Evolutionary conservation across 257 asterid genomes (phyloP), one percentile per base, ranked within the genome.

Genomic region (Nicotiana paniculata): DNA sequence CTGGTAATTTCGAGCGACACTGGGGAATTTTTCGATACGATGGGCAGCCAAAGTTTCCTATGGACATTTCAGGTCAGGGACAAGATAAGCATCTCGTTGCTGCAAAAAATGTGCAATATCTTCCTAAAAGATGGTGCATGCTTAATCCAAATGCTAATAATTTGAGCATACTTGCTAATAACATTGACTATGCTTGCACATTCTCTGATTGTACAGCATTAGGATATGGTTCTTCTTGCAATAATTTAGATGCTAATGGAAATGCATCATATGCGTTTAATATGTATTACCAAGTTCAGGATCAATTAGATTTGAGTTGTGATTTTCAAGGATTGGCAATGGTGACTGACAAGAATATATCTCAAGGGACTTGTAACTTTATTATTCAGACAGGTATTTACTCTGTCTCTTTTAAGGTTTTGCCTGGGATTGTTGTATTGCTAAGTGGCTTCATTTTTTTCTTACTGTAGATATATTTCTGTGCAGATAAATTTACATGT

Each of bases 11-110:
- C 64, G 91, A 88, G 77, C 89, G 91, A 0, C 91, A 88, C 53
- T 88, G 91, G 91, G 91, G 91, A 32, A 84, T 88, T 54, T 88
- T 88, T 24, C 63, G 82, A 64, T 88, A 84, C 26, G 91, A 88
- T 55, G 91, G 91, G n/a, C 88, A 88, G 59, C 87, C 90, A 10
- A 88, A 88, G 87, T 88, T 88, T 82, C 82, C 84, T 0, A 74
- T 86, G 88, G 89, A 83, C 59, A 81, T 88, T 39, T 82, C 89
- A 4, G 89, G 91, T 37, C 89, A 88, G 79, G 81, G 82, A 26
- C 90, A 70, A 62, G 88, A 85, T 24, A 88, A 82, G 76, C 81
- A 84, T 86, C 87, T 63, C 3, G 81, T 76, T 69, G 90, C 59
- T 12, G 88, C 89, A 12, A 83, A 85, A 54, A 80, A 86, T 54